A percentile compares a stretch with the other conserved stretches of the same genome.
Evolutionary conservation across 208 protist species (phyloP).

Genomic region (Wallacemonas sp.): DNA sequence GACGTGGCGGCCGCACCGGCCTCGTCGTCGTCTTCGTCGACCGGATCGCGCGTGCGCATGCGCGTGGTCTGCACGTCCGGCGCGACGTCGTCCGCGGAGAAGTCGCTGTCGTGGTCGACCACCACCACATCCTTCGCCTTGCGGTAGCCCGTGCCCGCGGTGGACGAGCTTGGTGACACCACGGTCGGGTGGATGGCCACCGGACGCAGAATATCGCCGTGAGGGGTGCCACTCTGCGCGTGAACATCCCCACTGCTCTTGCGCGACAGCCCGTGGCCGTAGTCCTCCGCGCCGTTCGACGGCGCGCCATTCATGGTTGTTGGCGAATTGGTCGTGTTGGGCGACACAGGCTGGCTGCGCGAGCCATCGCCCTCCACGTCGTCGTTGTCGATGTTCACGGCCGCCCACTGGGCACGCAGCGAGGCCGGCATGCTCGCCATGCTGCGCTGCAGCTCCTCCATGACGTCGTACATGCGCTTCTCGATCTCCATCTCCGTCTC

Average conservation of each 20-base stretch:
- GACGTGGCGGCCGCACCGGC: neutral
- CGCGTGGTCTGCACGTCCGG: neutral
- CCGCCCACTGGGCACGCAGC: slow-evolving; percentile 7
- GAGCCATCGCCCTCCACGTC: slow-evolving; percentile 17
- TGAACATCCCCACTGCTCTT: slow-evolving; percentile 23
- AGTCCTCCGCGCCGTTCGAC: slow-evolving; percentile 21
- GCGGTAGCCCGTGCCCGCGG: slow-evolving; percentile 11
- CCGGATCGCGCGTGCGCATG: neutral
- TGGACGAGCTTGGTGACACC: neutral
- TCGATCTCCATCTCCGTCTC: slow-evolving; percentile 56
- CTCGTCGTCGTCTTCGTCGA: neutral
- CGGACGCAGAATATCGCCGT: neutral
- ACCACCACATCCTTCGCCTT: slow-evolving; percentile 15
- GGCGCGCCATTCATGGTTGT: too few species aligned
- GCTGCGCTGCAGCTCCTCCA: slow-evolving; percentile 55
- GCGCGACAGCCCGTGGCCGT: too few species aligned
- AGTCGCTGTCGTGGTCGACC: slow-evolving; percentile 9
- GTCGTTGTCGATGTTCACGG: slow-evolving; percentile 42
- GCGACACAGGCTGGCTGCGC: neutral
- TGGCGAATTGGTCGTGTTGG: slow-evolving; percentile 1
- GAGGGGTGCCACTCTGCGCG: neutral
- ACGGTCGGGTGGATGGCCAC: neutral
- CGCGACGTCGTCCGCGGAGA: slow-evolving; percentile 7
- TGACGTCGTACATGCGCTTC: slow-evolving; percentile 50
- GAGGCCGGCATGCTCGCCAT: slow-evolving; percentile 35